Evolutionary conservation across 345 rosid species (phyloP).

Genomic region (Arabidopsis thaliana): DNA sequence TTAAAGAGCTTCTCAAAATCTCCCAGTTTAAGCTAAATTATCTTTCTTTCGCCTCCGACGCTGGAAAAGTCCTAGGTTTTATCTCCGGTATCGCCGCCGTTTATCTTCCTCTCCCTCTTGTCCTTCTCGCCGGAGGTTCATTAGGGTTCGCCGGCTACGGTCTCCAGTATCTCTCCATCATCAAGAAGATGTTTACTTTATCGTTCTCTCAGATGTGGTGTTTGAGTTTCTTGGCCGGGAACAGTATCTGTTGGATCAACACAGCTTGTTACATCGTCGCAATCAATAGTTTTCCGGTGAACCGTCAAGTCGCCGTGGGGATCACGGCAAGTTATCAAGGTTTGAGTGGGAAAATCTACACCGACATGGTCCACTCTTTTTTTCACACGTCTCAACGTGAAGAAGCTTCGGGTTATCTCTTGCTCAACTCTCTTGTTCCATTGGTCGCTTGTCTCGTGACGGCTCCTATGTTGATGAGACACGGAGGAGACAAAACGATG

Average conservation of each 20-base stretch:
- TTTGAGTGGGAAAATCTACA: conserved; percentile 76
- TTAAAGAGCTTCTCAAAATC: conserved; percentile 70
- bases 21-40: conserved; percentile 82
- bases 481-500: not conserved
- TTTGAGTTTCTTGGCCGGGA: conserved; percentile 76
- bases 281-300: conserved; percentile 57
- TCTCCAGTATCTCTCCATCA: conserved; percentile 70
- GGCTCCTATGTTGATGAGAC: conserved; percentile 52
- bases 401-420: conserved; percentile 63
- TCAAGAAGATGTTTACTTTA: conserved; percentile 49
- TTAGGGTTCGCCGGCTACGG: conserved; percentile 82
- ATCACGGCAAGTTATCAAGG: conserved; percentile 77
- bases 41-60: conserved; percentile 91
- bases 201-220: conserved; percentile 61
- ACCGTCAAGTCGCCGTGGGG: conserved; percentile 76
- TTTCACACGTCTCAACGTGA: conserved; percentile 40
- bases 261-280: conserved; percentile 70
- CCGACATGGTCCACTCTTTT: conserved; percentile 58
- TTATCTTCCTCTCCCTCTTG: conserved; percentile 72
- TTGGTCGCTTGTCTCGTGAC: conserved; percentile 48
- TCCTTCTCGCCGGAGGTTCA: conserved; percentile 69
- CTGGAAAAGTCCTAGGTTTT: conserved; percentile 90
- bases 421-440: conserved; percentile 69
- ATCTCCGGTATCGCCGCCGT: conserved; percentile 82
- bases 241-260: conserved; percentile 97